These are phyloP conservation scores for Sporisorium iseilematis-ciliati DNA, from an alignment of 1,284 basidiomycete species.

Conservation along the genomic window DNA sequence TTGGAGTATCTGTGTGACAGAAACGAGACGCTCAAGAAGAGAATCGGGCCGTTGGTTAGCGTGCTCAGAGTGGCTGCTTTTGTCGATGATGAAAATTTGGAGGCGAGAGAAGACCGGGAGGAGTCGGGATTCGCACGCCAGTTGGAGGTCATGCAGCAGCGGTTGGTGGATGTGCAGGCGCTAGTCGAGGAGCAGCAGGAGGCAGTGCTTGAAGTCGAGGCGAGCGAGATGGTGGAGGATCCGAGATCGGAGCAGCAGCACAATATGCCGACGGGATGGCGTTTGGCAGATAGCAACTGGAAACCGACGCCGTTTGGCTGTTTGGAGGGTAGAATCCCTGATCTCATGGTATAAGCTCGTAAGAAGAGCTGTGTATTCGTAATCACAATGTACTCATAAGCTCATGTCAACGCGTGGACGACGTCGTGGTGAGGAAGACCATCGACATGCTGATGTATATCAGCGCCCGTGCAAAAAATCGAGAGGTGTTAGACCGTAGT, in stretches of 20 bases:
- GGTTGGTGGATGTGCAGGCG: constrained; percentile 9
- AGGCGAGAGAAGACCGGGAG: not conserved
- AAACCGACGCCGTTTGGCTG: constrained; percentile 38
- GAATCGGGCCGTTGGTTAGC: constrained; percentile 17
- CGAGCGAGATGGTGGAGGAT: not conserved
- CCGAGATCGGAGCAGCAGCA: too few species aligned
- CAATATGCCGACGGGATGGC: constrained; percentile 31
- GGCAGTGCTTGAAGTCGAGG: not conserved
- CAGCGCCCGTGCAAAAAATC: too few species aligned
- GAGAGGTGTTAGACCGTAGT: too few species aligned
- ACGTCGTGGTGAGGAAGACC: too few species aligned
- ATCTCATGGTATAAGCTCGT: constrained; percentile 15
- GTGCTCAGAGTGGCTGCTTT: constrained; percentile 18
- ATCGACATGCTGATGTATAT: too few species aligned
- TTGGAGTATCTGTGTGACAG: constrained; percentile 26
- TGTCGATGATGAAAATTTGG: not conserved
- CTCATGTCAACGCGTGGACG: too few species aligned
- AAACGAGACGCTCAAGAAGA: constrained; percentile 12
- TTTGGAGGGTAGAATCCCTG: constrained; percentile 29
- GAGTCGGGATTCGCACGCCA: constrained; percentile 22
- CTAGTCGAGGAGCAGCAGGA: not conserved
- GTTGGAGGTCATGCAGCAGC: constrained; percentile 28
- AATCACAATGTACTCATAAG: too few species aligned
- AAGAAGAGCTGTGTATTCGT: too few species aligned
- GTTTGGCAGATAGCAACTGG: constrained; percentile 15